A percentile compares a stretch with the other conserved stretches of the same genome.
These are phyloP conservation scores for Ensete ventricosum DNA, from an alignment of 176 grass and related monocot genomes.

Conservation along the genomic window DNA sequence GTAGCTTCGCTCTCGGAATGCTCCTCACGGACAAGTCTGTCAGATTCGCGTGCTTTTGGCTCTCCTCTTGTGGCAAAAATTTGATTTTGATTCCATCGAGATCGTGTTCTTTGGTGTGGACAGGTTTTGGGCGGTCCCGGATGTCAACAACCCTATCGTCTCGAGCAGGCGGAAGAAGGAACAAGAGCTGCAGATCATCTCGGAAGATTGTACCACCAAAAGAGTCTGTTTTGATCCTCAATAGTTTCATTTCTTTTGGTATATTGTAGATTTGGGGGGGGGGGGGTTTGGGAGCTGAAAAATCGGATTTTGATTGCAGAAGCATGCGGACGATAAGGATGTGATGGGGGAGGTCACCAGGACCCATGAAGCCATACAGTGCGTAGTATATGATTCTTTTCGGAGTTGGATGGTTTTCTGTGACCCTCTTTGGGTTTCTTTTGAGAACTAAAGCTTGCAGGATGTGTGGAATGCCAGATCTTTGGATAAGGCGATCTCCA, in stretches of 20 bases:
- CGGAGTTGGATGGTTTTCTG: slow-evolving; percentile 8
- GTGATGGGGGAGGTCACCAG: slow-evolving; percentile 88
- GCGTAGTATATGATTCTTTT: slow-evolving; percentile 23
- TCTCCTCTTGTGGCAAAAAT: slow-evolving; percentile 3
- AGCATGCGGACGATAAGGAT: slow-evolving; percentile 58
- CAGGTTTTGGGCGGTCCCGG: slow-evolving; percentile 62
- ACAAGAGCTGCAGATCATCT: slow-evolving; percentile 54
- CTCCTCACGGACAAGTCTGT: slow-evolving; percentile 64
- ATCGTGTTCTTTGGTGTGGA: slow-evolving; percentile 16
- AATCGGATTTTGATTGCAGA: slow-evolving; percentile 39
- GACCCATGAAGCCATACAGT: slow-evolving; percentile 92
- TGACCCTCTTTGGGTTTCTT: slow-evolving; percentile 13
- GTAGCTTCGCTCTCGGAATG: slow-evolving; percentile 77
- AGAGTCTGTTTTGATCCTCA: slow-evolving; percentile 32
- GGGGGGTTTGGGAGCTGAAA: neutral
- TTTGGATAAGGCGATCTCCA: slow-evolving; percentile 96
- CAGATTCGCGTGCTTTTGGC: neutral
- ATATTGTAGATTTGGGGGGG: slow-evolving; percentile 7
- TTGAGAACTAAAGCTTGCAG: slow-evolving; percentile 17
- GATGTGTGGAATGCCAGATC: slow-evolving; percentile 52
- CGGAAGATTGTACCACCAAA: slow-evolving; percentile 60
- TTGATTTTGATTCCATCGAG: slow-evolving; percentile 5
- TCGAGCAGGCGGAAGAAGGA: slow-evolving; percentile 46
- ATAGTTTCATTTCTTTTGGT: slow-evolving; percentile 3
- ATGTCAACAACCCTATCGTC: slow-evolving; percentile 50